phyloP scores from a whole-genome alignment of 2,329 filamentous ascomycete genomes.

The Scytalidium sp. region DNA sequence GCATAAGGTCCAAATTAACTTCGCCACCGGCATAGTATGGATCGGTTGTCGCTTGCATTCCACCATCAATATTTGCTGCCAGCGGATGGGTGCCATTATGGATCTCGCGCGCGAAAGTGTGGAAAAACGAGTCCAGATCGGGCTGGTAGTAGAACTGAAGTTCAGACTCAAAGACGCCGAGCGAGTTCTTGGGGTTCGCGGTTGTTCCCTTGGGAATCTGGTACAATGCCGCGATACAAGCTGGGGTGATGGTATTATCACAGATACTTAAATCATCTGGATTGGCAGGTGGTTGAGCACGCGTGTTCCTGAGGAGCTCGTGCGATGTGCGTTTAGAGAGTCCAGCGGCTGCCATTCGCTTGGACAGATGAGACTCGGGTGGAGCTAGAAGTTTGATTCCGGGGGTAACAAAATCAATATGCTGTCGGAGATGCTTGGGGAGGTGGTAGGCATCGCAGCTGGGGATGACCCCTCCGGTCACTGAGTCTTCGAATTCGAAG shows the following conservation, averaged over 20 bases:
- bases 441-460: constrained; percentile 39
- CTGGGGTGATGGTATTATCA: constrained; percentile 20
- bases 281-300: constrained; percentile 9
- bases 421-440: constrained; percentile 41
- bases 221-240: constrained; percentile 39
- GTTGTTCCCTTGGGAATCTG: constrained; percentile 34
- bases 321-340: neutral
- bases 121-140: constrained; percentile 37
- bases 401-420: constrained; percentile 46
- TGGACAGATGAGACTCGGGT: constrained; percentile 1
- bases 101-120: constrained; percentile 26
- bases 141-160: constrained; percentile 39
- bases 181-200: constrained; percentile 32
- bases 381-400: constrained; percentile 14
- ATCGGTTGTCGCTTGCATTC: constrained; percentile 26
- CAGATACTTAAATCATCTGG: constrained; percentile 41
- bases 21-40: constrained; percentile 30
- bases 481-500: constrained; percentile 44
- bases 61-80: constrained; percentile 35
- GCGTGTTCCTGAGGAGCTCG: neutral
- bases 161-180: constrained; percentile 40
- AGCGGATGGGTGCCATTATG: constrained; percentile 34
- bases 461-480: constrained; percentile 31
- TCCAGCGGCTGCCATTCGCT: constrained; percentile 16
- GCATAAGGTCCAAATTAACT: constrained; percentile 39